Conservation (phyloP, 768 basidiomycete genomes). For the Lentinula raphanica region DNA sequence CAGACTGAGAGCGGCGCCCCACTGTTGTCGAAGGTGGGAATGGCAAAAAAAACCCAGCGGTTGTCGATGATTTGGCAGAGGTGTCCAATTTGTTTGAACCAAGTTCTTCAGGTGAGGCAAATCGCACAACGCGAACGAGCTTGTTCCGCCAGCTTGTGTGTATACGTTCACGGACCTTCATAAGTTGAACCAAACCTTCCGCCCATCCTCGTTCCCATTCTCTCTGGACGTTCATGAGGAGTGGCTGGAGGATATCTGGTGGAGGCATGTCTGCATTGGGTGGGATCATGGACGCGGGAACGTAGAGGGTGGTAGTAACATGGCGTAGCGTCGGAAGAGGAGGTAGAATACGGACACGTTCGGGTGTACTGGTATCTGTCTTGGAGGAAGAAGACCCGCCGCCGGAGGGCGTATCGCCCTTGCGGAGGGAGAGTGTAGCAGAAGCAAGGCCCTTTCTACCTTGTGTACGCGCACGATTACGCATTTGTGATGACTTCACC, state of each 20-base stretch:
- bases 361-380: neutral
- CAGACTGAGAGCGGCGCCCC: slow-evolving; percentile 9
- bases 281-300: slow-evolving; percentile 7
- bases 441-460: slow-evolving; percentile 63
- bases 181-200: slow-evolving; percentile 50
- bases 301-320: slow-evolving; percentile 37
- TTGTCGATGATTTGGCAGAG: neutral
- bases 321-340: slow-evolving; percentile 43
- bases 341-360: slow-evolving; percentile 52
- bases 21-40: slow-evolving; percentile 21
- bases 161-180: slow-evolving; percentile 42
- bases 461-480: slow-evolving; percentile 21
- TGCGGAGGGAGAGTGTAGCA: slow-evolving; percentile 52
- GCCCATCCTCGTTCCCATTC: slow-evolving; percentile 63
- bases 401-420: neutral
- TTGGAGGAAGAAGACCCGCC: neutral
- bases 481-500: neutral
- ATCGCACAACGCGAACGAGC: slow-evolving; percentile 39
- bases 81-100: slow-evolving; percentile 6
- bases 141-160: slow-evolving; percentile 41
- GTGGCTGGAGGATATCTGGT: slow-evolving; percentile 18
- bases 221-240: slow-evolving; percentile 33
- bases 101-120: slow-evolving; percentile 22
- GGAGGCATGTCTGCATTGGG: neutral
- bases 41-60: slow-evolving; percentile 3